Evolutionary conservation across 2,329 filamentous ascomycete genomes (phyloP).

Genomic region (Hypoxylon sp.): DNA sequence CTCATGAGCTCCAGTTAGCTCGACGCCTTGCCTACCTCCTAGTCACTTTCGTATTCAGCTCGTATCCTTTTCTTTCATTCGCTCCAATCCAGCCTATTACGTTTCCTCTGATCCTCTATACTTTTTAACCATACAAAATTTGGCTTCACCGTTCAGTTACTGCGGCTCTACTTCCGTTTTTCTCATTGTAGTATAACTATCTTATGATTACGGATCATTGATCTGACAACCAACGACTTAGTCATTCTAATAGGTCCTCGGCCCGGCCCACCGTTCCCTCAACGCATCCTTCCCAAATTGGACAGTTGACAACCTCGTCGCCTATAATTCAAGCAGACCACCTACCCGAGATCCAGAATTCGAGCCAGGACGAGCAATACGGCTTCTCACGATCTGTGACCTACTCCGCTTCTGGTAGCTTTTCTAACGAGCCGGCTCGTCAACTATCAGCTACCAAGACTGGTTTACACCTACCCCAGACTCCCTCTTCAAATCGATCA

Average conservation of each 20-base stretch:
- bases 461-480: constrained; percentile 60
- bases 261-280: constrained; percentile 66
- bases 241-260: constrained; percentile 48
- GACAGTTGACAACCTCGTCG: constrained; percentile 78
- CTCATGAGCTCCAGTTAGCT: constrained; percentile 11
- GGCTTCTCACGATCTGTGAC: constrained; percentile 57
- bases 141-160: constrained; percentile 24
- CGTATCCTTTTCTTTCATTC: constrained; percentile 22
- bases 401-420: constrained; percentile 54
- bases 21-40: constrained; percentile 3
- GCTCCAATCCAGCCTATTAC: constrained; percentile 11
- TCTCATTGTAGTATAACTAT: background rate
- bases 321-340: constrained; percentile 74
- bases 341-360: constrained; percentile 61
- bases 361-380: constrained; percentile 53
- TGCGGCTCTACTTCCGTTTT: constrained; percentile 15
- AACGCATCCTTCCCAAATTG: constrained; percentile 75
- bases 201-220: constrained; percentile 38
- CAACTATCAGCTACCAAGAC: constrained; percentile 55
- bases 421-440: constrained; percentile 54
- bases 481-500: constrained; percentile 68
- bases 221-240: constrained; percentile 40
- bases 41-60: constrained; percentile 15
- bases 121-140: constrained; percentile 11
- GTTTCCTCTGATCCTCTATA: constrained; percentile 8